These are phyloP conservation scores for Dioszegia crocea DNA, from an alignment of 768 basidiomycete genomes.

Conservation along the genomic window DNA sequence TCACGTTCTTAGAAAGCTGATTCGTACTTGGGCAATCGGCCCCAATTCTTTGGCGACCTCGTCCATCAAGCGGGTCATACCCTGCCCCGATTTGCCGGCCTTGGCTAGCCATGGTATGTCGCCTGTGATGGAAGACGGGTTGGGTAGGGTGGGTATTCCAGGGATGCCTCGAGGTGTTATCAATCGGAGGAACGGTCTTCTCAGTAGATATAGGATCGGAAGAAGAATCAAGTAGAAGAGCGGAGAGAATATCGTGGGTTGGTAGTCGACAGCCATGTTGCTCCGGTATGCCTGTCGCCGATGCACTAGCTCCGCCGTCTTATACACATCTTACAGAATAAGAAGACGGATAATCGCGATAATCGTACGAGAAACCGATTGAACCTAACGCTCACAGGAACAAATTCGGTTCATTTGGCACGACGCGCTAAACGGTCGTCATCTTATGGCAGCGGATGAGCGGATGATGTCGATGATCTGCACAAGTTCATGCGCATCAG, in stretches of 20 bases:
- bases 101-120: constrained; percentile 19
- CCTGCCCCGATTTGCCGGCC: not conserved
- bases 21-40: constrained; percentile 32
- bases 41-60: constrained; percentile 19
- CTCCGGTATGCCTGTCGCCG: no score
- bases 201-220: not conserved
- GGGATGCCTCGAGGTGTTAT: constrained; percentile 23
- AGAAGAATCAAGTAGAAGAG: constrained; percentile 3
- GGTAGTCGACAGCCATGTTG: not conserved
- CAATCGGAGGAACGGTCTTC: constrained; percentile 5
- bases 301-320: no score
- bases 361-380: no score
- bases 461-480: no score
- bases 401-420: no score
- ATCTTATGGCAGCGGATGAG: no score
- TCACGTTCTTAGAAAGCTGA: constrained; percentile 25
- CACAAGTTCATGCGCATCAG: no score
- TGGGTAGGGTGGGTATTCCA: constrained; percentile 26
- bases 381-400: no score
- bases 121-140: constrained; percentile 24
- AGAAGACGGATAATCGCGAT: no score
- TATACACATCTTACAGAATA: no score
- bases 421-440: no score
- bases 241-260: not conserved
- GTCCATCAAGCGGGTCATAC: constrained; percentile 18